phyloP scores from a whole-genome alignment of 2,329 filamentous ascomycete species.

The Cercospora sp. region DNA sequence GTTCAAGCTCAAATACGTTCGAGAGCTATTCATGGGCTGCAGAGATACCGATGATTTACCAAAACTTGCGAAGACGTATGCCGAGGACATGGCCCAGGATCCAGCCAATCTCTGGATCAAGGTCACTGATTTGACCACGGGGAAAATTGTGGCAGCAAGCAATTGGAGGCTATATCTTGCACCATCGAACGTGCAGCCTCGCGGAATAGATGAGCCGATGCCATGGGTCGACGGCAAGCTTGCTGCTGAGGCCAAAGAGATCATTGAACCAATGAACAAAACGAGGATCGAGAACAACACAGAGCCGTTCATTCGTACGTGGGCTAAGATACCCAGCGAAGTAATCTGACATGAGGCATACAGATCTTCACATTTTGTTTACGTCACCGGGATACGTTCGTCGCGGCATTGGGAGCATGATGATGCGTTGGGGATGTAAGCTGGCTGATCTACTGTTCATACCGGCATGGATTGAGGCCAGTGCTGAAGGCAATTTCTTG shows the following conservation, averaged over 20 bases:
- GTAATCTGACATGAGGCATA: not conserved
- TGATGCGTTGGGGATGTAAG: conserved; percentile 43
- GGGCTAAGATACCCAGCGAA: not conserved
- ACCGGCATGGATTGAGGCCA: conserved; percentile 35
- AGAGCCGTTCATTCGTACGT: conserved; percentile 26
- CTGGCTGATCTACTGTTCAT: conserved; percentile 38
- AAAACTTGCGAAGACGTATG: conserved; percentile 15
- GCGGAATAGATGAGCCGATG: not conserved
- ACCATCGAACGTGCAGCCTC: not conserved
- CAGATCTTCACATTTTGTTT: conserved; percentile 41
- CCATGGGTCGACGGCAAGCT: conserved; percentile 21
- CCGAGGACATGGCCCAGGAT: conserved; percentile 25
- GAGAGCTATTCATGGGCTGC: conserved; percentile 30
- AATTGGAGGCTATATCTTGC: conserved; percentile 36
- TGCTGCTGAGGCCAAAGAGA: conserved; percentile 9
- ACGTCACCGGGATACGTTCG: conserved; percentile 41
- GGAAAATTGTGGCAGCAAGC: conserved; percentile 35
- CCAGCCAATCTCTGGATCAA: conserved; percentile 36
- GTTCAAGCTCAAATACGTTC: conserved; percentile 7
- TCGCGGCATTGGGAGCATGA: conserved; percentile 40
- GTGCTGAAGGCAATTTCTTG: conserved; percentile 30
- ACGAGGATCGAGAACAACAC: conserved; percentile 14
- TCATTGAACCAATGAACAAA: conserved; percentile 15
- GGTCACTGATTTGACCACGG: conserved; percentile 31
- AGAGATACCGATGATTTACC: conserved; percentile 18